Conservation (phyloP, 768 basidiomycete genomes). For the Leccinum arenicola region DNA sequence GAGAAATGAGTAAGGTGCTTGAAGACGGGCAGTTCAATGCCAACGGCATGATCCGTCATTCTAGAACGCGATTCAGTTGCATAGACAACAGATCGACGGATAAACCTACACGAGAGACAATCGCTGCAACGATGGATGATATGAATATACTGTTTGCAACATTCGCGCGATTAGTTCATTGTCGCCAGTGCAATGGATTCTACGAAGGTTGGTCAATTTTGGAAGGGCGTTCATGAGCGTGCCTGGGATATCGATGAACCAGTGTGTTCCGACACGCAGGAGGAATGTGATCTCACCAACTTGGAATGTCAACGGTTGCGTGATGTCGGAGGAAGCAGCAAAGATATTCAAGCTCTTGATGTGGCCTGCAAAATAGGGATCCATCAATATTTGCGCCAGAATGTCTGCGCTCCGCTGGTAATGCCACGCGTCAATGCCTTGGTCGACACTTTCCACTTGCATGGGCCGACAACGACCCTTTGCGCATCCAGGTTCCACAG, state of each 20-base stretch:
- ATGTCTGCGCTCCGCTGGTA: slow-evolving; percentile 66
- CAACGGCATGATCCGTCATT: slow-evolving; percentile 39
- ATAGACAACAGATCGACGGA: background rate
- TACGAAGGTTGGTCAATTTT: slow-evolving; percentile 55
- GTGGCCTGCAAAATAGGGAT: slow-evolving; percentile 54
- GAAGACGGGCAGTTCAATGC: slow-evolving; percentile 48
- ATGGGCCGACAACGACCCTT: slow-evolving; percentile 15
- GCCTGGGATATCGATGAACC: slow-evolving; percentile 34
- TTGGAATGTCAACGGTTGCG: slow-evolving; percentile 59
- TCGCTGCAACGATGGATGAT: slow-evolving; percentile 51
- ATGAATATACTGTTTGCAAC: slow-evolving; percentile 49
- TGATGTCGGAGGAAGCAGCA: slow-evolving; percentile 46
- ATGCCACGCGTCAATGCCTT: slow-evolving; percentile 47
- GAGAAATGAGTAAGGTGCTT: slow-evolving; percentile 59
- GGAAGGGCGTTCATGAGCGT: slow-evolving; percentile 71
- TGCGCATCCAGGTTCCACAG: slow-evolving; percentile 22
- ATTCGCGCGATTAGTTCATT: slow-evolving; percentile 52
- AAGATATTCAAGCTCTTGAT: slow-evolving; percentile 59
- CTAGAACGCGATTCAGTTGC: slow-evolving; percentile 11
- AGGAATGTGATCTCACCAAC: slow-evolving; percentile 41
- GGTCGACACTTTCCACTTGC: slow-evolving; percentile 13
- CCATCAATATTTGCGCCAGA: slow-evolving; percentile 61
- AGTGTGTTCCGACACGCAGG: background rate
- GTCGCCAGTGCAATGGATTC: slow-evolving; percentile 58
- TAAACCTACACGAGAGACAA: slow-evolving; percentile 52